Base-by-base conservation (phyloP, 768 basidiomycete genomes). In the Podaxis sp. region DNA sequence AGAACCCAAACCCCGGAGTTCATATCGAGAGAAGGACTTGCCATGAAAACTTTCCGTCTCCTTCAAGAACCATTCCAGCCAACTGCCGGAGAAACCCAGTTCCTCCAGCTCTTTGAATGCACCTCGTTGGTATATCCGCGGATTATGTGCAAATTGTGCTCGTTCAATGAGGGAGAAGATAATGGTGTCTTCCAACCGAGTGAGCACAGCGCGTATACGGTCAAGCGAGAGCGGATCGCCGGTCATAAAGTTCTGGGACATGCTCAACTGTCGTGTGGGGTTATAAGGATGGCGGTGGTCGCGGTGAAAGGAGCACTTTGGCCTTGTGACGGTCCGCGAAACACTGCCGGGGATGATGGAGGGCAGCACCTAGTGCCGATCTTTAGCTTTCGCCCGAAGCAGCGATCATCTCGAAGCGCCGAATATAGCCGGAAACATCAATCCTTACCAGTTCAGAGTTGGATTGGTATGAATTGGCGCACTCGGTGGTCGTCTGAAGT, bases 81-180 rank as follows among this genome's bases (percentile, higher is more conserved):
- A 98, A 63, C 88, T 93, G 2, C 93, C 93, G 4, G 83, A 68
- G 72, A 94, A 95, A 0, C 87, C 88, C 35, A 86, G 72, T 42
- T 86, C 81, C 42, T 79, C 80, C 44, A 97, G 80, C 73, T 95
- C 91, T 37, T 85, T 73, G 75, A 98, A 92, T 1, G 82, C 87
- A 23, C 87, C 90, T 14, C 81, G 81, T 55, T 87, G 79, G 76
- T 99, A 99, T 61, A 97, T 95, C 62, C 82, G 84, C 21, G 90
- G 87, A 70, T 98, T 98, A 70, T 93, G 89, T 0, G 93, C 93
- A 69, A 98, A 99, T 71, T 98, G 96, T 0, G 95, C 96, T 16
- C 97, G 85, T 72, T 99, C 97, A 68, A 99, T 99, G 59, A 98
- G 82, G 53, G 85, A 88, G 73, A 99, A 99, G 73, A 98, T 98